Base-by-base conservation (phyloP, 2,329 filamentous ascomycete species). In the Nakataea oryzae region DNA sequence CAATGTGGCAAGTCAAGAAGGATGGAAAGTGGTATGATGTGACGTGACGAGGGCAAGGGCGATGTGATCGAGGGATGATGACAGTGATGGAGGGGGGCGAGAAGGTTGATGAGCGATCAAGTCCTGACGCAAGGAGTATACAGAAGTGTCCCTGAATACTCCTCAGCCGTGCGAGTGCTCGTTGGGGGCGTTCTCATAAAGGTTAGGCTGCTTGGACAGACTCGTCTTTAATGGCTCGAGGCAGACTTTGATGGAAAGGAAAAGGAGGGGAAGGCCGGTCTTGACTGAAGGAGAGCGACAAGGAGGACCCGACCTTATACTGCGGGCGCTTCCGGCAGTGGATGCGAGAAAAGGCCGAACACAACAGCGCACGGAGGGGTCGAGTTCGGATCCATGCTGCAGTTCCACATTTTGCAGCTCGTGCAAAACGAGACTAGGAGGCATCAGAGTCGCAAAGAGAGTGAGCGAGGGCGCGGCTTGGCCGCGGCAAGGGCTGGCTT, bases 51-150 rank as follows among this genome's bases (percentile, higher is more conserved):
- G 41, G n/a, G 68, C 64, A 59, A 27, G 60, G 58, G 60, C 41
- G 69, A 64, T 62, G 60, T 62, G 58, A 61, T 30, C n/a, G n/a
- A n/a, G n/a, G n/a, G n/a, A n/a, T n/a, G n/a, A n/a, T n/a, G n/a
- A n/a, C n/a, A 32, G 54, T 60, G 34, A 27, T 24, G n/a, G 24
- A 8, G 28, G 11, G 34, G 26, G 28, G 24, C 8, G 14, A 21
- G 29, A 27, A 61, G 60, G 57, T 57, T 54, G 61, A 30, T 54
- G 60, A n/a, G 60, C 65, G 67, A 64, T 67, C 62, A 67, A 67
- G 73, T 79, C 80, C 80, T 82, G 81, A 84, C 81, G 81, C 81
- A 84, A 84, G 81, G 81, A 84, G 81, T 83, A 83, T 81, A 81
- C 81, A 83, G 80, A 80, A 75, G 69, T 67, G 69, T 71, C 77